Percentiles rank a stretch among this genome's conserved stretches.
These are phyloP conservation scores for Cantharellus cinnabarinus DNA, from an alignment of 768 basidiomycete species.

Conservation along the genomic window DNA sequence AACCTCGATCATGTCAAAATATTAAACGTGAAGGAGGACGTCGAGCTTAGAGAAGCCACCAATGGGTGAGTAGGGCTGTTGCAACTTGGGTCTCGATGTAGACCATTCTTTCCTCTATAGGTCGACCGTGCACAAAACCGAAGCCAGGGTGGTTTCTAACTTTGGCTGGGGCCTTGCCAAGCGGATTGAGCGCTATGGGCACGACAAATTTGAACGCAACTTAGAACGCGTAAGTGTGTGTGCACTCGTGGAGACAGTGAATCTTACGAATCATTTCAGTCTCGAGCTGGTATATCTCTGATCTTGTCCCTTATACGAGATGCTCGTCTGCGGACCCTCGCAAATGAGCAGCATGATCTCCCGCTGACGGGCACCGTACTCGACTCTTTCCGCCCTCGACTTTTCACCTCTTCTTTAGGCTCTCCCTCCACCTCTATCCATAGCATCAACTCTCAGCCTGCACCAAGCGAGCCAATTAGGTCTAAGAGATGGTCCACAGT, in stretches of 20 bases:
- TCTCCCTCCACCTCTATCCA: too few relatives aligned
- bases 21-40: conserved; percentile 78
- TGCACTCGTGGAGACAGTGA: conserved; percentile 2
- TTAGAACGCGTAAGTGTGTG: conserved; percentile 46
- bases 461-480: too few relatives aligned
- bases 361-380: neutral
- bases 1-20: conserved; percentile 91
- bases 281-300: conserved; percentile 70
- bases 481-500: too few relatives aligned
- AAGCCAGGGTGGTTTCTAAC: conserved; percentile 69
- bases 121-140: conserved; percentile 67
- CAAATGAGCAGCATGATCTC: neutral
- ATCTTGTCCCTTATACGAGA: conserved; percentile 63
- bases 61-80: conserved; percentile 39
- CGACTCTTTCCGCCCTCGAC: neutral
- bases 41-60: conserved; percentile 42
- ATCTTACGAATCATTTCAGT: conserved; percentile 24
- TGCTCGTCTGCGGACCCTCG: conserved; percentile 32
- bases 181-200: conserved; percentile 68
- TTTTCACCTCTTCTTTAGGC: too few relatives aligned
- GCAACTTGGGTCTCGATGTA: neutral
- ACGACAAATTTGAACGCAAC: conserved; percentile 70
- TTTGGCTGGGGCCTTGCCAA: conserved; percentile 84
- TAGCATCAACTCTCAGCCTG: too few relatives aligned
- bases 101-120: conserved; percentile 18